A percentile compares a stretch with the other conserved stretches of the same genome.
Evolutionary conservation across 768 basidiomycete genomes (phyloP).

Genomic region (Podaxis sp.): DNA sequence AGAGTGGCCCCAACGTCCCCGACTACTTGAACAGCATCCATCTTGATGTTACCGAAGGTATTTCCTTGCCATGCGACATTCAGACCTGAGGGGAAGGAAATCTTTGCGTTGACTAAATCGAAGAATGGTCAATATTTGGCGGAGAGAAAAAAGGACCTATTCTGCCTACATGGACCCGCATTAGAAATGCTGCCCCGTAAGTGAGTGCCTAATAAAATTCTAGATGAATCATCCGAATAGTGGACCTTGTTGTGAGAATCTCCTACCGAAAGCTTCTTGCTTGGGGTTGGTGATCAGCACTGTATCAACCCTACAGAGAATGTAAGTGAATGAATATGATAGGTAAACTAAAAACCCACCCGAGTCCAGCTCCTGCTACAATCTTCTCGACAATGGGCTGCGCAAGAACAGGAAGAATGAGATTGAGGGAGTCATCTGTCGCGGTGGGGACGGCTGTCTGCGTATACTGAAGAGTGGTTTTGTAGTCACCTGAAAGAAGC

Average conservation of each 20-base stretch:
- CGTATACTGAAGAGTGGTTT: slow-evolving; percentile 56
- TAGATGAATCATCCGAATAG: neutral
- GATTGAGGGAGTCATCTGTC: slow-evolving; percentile 58
- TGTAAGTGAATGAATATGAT: neutral
- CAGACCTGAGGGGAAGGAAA: slow-evolving; percentile 60
- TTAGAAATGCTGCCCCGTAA: slow-evolving; percentile 63
- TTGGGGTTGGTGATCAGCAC: slow-evolving; percentile 59
- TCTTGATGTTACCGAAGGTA: slow-evolving; percentile 53
- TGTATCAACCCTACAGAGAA: slow-evolving; percentile 41
- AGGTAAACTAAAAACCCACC: slow-evolving; percentile 22
- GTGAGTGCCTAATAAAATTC: slow-evolving; percentile 32
- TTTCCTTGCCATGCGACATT: slow-evolving; percentile 56
- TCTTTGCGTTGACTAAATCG: slow-evolving; percentile 56
- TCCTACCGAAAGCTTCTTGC: slow-evolving; percentile 52
- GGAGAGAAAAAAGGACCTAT: neutral
- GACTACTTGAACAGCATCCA: slow-evolving; percentile 52
- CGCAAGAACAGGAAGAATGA: slow-evolving; percentile 67
- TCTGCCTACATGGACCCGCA: slow-evolving; percentile 63
- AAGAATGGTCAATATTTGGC: slow-evolving; percentile 2
- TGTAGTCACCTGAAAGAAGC: slow-evolving; percentile 50
- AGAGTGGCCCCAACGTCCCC: slow-evolving; percentile 65
- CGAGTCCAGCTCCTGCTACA: slow-evolving; percentile 51
- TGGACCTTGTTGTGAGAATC: neutral
- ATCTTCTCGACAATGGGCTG: slow-evolving; percentile 73
- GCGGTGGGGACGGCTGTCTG: slow-evolving; percentile 51